Percentiles rank a stretch among this genome's conserved stretches.
These are phyloP conservation scores for Colletotrichum ledebouriae DNA, from an alignment of 2,329 filamentous ascomycete genomes.

Conservation along the genomic window DNA sequence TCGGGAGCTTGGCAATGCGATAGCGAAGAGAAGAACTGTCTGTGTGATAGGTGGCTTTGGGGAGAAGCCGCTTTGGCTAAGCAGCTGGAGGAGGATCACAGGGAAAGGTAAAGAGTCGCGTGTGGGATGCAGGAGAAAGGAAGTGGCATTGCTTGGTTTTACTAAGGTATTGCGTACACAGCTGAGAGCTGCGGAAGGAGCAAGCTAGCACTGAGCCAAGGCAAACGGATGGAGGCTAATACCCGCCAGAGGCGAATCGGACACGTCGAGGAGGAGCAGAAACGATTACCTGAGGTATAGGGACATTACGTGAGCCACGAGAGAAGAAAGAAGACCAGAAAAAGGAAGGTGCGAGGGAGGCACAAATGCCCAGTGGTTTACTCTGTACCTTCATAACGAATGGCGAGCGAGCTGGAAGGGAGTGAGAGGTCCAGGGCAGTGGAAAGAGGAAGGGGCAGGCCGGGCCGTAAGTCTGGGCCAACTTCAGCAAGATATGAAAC, in stretches of 20 bases:
- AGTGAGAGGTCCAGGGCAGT: not conserved
- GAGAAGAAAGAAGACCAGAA: not conserved
- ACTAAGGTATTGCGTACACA: too few species aligned
- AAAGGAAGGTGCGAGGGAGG: slow-evolving; percentile 8
- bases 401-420: slow-evolving; percentile 4
- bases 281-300: not conserved
- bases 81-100: too few species aligned
- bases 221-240: not conserved
- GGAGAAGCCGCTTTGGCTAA: too few species aligned
- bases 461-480: too few species aligned
- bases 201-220: not conserved
- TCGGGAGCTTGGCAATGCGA: slow-evolving; percentile 9
- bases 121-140: too few species aligned
- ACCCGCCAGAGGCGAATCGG: not conserved
- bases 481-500: not conserved
- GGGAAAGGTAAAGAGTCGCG: too few species aligned
- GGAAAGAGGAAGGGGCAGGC: not conserved
- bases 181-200: slow-evolving; percentile 1
- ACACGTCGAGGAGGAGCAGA: slow-evolving; percentile 2
- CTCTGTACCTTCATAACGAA: not conserved
- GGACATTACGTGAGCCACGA: slow-evolving; percentile 1
- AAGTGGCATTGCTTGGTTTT: too few species aligned
- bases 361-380: not conserved
- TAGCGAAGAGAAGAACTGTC: not conserved
- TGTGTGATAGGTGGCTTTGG: not conserved